Conservation (phyloP, 495 filamentous ascomycete genomes). For the Aspergillus incahuasiensis region DNA sequence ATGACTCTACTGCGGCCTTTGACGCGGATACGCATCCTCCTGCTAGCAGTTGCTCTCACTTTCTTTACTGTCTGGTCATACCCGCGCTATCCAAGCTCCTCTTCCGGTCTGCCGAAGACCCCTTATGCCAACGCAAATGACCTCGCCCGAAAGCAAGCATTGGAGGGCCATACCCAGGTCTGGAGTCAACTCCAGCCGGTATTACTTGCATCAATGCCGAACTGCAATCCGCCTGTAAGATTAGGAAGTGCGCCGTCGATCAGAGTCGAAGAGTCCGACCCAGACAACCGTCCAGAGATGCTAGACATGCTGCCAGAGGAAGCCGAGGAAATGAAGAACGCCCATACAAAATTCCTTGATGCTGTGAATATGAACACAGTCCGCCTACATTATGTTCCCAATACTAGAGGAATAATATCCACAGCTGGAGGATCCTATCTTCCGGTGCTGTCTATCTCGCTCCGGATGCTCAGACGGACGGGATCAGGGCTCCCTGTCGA, state of each 20-base stretch:
- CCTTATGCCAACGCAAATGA: neutral
- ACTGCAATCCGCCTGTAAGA: conserved; percentile 19
- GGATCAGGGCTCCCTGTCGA: conserved; percentile 52
- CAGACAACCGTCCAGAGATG: conserved; percentile 23
- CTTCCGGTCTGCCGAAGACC: neutral
- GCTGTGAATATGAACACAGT: conserved; percentile 30
- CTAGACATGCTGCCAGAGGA: conserved; percentile 30
- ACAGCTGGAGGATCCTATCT: conserved; percentile 35
- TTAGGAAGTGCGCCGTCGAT: conserved; percentile 20
- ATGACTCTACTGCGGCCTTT: conserved; percentile 18
- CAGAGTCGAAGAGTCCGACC: conserved; percentile 21
- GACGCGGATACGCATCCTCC: conserved; percentile 17
- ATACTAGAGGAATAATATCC: conserved; percentile 43
- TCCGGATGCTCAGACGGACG: conserved; percentile 49
- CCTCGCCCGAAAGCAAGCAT: neutral
- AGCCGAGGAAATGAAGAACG: conserved; percentile 25
- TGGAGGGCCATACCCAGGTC: conserved; percentile 21
- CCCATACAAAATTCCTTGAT: conserved; percentile 34
- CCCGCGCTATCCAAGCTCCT: conserved; percentile 8
- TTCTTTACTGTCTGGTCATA: conserved; percentile 13
- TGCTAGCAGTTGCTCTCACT: conserved; percentile 13
- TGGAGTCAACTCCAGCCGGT: conserved; percentile 27
- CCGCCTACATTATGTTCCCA: conserved; percentile 30
- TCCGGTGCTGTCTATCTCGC: conserved; percentile 41
- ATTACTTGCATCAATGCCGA: conserved; percentile 16